Conservation (phyloP, 2,329 filamentous ascomycete species). For the Trichothecium sympodiale region DNA sequence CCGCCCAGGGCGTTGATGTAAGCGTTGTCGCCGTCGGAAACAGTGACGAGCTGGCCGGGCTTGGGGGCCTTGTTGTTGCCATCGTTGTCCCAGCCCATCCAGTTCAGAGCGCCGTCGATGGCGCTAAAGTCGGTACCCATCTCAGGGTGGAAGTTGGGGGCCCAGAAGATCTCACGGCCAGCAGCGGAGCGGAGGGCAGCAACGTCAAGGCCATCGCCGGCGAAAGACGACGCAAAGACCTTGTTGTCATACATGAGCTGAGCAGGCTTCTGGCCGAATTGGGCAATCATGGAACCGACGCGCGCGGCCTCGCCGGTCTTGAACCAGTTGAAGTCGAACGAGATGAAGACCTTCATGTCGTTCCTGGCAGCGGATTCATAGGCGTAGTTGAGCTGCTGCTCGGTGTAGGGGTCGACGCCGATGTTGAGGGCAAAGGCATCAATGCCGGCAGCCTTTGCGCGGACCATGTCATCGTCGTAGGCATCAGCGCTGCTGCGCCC, state of each 20-base stretch:
- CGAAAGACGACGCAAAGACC: conserved; percentile 43
- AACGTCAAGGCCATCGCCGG: conserved; percentile 33
- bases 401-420: conserved; percentile 29
- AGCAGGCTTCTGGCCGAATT: conserved; percentile 29
- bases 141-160: conserved; percentile 36
- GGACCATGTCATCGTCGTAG: conserved; percentile 35
- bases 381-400: conserved; percentile 34
- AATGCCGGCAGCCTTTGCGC: conserved; percentile 28
- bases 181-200: conserved; percentile 28
- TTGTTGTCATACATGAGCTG: conserved; percentile 38
- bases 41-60: conserved; percentile 23
- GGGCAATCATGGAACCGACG: conserved; percentile 32
- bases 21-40: conserved; percentile 24
- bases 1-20: conserved; percentile 22
- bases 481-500: conserved; percentile 28
- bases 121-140: conserved; percentile 20
- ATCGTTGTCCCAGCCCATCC: conserved; percentile 34
- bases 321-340: conserved; percentile 43
- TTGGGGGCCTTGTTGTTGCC: conserved; percentile 38
- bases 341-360: conserved; percentile 43
- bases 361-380: conserved; percentile 35
- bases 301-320: conserved; percentile 19
- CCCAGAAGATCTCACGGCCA: conserved; percentile 32
- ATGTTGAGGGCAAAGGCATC: conserved; percentile 41
- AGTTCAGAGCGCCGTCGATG: conserved; percentile 35